Conservation (phyloP, 176 grass and related monocot species). For the Lolium multiflorum region DNA sequence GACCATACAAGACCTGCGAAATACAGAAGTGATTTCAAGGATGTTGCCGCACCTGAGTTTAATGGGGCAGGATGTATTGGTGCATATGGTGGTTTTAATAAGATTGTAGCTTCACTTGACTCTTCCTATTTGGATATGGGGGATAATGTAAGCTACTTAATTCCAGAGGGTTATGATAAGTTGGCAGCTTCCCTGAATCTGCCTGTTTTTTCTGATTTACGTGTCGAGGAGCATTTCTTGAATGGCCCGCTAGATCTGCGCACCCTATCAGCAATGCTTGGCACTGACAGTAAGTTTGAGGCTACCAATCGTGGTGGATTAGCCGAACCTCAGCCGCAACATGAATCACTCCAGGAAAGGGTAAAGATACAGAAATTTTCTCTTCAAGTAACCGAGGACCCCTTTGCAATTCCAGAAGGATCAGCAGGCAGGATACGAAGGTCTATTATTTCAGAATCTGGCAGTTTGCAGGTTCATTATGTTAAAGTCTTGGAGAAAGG, state of each 20-base stretch:
- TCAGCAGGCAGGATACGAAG: constrained; percentile 90
- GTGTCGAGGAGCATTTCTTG: constrained; percentile 76
- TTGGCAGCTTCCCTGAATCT: constrained; percentile 77
- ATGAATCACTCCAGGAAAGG: constrained; percentile 90
- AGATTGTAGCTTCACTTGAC: constrained; percentile 69
- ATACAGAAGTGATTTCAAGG: constrained; percentile 12
- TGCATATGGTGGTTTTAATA: constrained; percentile 72
- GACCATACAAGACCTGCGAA: constrained; percentile 50
- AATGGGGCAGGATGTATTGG: constrained; percentile 51
- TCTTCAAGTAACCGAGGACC: constrained; percentile 85
- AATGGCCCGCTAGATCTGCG: constrained; percentile 72
- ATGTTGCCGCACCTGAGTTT: constrained; percentile 49
- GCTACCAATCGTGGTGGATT: constrained; percentile 66
- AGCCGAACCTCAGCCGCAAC: constrained; percentile 76
- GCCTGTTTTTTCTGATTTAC: constrained; percentile 84
- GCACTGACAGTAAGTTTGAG: constrained; percentile 64
- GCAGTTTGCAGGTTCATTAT: constrained; percentile 88
- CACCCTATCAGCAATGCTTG: constrained; percentile 77
- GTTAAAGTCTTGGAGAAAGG: constrained; percentile 99
- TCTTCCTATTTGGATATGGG: constrained; percentile 89
- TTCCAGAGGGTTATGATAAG: constrained; percentile 93
- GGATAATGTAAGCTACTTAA: constrained; percentile 74
- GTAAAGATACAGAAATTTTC: constrained; percentile 76
- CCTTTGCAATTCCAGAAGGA: constrained; percentile 94
- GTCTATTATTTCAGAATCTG: constrained; percentile 85